phyloP scores from a whole-genome alignment of 2,329 filamentous ascomycete genomes.

The Chaetothyriales sp. region DNA sequence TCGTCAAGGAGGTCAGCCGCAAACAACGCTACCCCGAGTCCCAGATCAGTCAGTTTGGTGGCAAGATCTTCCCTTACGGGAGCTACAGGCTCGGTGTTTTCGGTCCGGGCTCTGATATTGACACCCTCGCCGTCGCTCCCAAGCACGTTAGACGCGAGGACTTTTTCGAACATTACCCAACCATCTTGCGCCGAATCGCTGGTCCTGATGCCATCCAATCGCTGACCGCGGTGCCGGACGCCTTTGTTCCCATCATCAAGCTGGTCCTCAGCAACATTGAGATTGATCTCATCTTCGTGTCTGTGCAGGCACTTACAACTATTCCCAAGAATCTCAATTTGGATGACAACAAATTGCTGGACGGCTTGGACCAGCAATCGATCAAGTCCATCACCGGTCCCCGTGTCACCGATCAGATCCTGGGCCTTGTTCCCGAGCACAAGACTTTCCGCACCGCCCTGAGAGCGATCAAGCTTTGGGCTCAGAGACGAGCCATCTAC shows the following conservation, averaged over 20 bases:
- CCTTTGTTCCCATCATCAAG: slow-evolving; percentile 95
- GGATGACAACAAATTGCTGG: slow-evolving; percentile 69
- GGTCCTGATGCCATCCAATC: slow-evolving; percentile 69
- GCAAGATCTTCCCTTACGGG: slow-evolving; percentile 90
- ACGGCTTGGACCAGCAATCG: slow-evolving; percentile 74
- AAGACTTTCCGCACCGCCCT: slow-evolving; percentile 81
- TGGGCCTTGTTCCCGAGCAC: slow-evolving; percentile 74
- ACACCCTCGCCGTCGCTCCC: slow-evolving; percentile 83
- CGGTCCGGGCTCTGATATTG: slow-evolving; percentile 90
- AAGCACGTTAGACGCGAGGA: slow-evolving; percentile 79
- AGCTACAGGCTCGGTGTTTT: slow-evolving; percentile 91
- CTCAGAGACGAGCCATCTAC: slow-evolving; percentile 79
- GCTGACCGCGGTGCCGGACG: slow-evolving; percentile 71
- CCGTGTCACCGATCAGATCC: slow-evolving; percentile 83
- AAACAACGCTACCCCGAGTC: slow-evolving; percentile 61
- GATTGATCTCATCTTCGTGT: slow-evolving; percentile 84
- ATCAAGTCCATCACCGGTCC: slow-evolving; percentile 87
- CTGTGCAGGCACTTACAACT: slow-evolving; percentile 55
- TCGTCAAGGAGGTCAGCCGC: slow-evolving; percentile 68
- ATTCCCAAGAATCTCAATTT: slow-evolving; percentile 61
- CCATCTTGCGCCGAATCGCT: slow-evolving; percentile 61
- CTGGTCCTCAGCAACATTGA: slow-evolving; percentile 82
- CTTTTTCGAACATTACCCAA: slow-evolving; percentile 84
- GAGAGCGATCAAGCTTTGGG: slow-evolving; percentile 92
- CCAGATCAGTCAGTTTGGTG: slow-evolving; percentile 69